Percentiles rank a stretch among this genome's conserved stretches.
phyloP scores from a whole-genome alignment of 2,329 filamentous ascomycete genomes.

The Grosmannia clavigera region DNA sequence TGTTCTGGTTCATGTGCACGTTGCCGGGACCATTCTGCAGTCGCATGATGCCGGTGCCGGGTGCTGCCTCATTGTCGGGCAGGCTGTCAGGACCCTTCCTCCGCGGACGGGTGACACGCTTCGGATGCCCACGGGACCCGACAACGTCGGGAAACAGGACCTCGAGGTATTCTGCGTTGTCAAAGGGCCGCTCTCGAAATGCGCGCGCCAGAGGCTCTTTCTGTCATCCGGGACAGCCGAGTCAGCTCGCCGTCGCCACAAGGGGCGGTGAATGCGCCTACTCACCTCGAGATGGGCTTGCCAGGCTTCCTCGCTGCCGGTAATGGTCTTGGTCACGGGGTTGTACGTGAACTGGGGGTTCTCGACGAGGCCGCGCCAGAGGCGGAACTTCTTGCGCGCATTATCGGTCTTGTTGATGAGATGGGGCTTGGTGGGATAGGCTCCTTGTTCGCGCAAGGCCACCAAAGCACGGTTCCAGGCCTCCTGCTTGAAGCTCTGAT shows the following conservation, averaged over 20 bases:
- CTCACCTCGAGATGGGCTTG: constrained; percentile 43
- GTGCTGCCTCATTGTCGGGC: constrained; percentile 28
- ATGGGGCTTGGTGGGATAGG: constrained; percentile 47
- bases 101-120: constrained; percentile 44
- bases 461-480: constrained; percentile 46
- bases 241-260: neutral
- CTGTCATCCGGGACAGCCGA: constrained; percentile 19
- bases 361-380: constrained; percentile 46
- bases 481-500: constrained; percentile 46
- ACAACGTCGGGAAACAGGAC: constrained; percentile 48
- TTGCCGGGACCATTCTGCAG: constrained; percentile 21
- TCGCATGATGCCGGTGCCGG: constrained; percentile 34
- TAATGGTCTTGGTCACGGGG: constrained; percentile 34
- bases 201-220: constrained; percentile 46
- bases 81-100: constrained; percentile 35
- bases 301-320: constrained; percentile 46
- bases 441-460: constrained; percentile 42
- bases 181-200: constrained; percentile 43
- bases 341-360: constrained; percentile 46
- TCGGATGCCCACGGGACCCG: constrained; percentile 46
- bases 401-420: constrained; percentile 54
- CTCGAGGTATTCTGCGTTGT: constrained; percentile 49
- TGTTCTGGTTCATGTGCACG: neutral
- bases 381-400: constrained; percentile 48
- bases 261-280: neutral